A percentile compares a stretch with the other conserved stretches of the same genome.
Conservation (phyloP, 2,329 filamentous ascomycete genomes). For the Stylonectria norvegica region DNA sequence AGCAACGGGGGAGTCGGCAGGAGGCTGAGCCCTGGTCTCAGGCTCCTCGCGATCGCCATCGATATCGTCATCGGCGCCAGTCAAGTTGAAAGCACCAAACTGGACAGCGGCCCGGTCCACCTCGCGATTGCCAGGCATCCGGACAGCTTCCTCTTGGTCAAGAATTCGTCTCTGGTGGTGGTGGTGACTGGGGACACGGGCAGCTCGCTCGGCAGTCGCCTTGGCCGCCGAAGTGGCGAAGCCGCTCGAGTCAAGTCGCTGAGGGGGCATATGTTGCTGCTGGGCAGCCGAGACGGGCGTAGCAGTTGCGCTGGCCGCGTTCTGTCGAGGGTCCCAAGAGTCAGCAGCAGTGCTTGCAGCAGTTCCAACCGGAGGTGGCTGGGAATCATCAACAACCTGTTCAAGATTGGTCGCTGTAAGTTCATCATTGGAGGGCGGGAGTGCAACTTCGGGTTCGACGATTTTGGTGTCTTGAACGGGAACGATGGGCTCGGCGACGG, state of each 20-base stretch:
- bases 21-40: conserved; percentile 89
- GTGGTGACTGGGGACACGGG: conserved; percentile 68
- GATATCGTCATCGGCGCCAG: conserved; percentile 79
- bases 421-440: conserved; percentile 73
- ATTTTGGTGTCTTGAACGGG: conserved; percentile 23
- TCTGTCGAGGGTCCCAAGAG: conserved; percentile 70
- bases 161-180: conserved; percentile 70
- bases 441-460: conserved; percentile 50
- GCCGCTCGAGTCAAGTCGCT: conserved; percentile 56
- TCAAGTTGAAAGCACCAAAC: conserved; percentile 92
- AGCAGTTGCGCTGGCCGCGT: conserved; percentile 55
- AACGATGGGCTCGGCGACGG: conserved; percentile 32
- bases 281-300: conserved; percentile 65
- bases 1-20: conserved; percentile 84
- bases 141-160: conserved; percentile 95
- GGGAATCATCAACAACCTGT: conserved; percentile 78
- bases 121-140: conserved; percentile 96
- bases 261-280: conserved; percentile 58
- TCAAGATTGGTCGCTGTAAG: conserved; percentile 91
- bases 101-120: conserved; percentile 91
- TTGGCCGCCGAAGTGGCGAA: conserved; percentile 81
- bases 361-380: conserved; percentile 74
- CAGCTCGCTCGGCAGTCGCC: conserved; percentile 60
- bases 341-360: conserved; percentile 86
- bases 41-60: conserved; percentile 94